phyloP scores from a whole-genome alignment of 495 filamentous ascomycete genomes.

The Tuber umbilicatum region DNA sequence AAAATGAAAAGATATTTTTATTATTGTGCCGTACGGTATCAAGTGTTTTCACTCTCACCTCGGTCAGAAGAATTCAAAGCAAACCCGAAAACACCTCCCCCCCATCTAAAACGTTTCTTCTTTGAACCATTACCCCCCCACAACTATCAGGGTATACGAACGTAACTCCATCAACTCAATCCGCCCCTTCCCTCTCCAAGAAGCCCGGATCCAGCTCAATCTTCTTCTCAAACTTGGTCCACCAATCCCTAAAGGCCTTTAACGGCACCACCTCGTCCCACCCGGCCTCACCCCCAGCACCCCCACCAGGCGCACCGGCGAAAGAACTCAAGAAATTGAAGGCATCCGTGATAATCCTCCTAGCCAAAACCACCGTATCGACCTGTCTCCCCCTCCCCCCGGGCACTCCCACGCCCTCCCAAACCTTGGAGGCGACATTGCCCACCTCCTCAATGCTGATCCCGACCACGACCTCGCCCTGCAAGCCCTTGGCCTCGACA shows the following conservation, averaged over 20 bases:
- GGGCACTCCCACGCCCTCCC: conserved; percentile 40
- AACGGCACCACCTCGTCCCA: conserved; percentile 81
- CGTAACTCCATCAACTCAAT: background rate
- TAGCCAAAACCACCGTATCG: conserved; percentile 70
- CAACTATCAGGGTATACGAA: background rate
- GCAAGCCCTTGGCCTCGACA: conserved; percentile 8
- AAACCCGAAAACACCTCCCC: conserved; percentile 7
- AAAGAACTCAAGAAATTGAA: conserved; percentile 95
- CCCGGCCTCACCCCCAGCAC: conserved; percentile 42
- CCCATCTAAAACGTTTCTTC: conserved; percentile 8
- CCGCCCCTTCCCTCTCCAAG: conserved; percentile 69
- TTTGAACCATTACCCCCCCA: conserved; percentile 9
- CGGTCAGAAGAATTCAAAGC: background rate
- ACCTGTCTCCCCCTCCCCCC: conserved; percentile 35
- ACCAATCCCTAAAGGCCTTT: conserved; percentile 92
- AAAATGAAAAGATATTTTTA: background rate
- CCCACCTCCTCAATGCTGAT: conserved; percentile 72
- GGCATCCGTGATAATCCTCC: conserved; percentile 91
- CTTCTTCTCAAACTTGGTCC: conserved; percentile 88
- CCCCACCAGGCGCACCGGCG: conserved; percentile 51
- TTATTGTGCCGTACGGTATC: background rate
- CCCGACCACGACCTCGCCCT: conserved; percentile 59
- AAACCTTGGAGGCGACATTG: conserved; percentile 63
- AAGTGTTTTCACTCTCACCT: background rate
- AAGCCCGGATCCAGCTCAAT: conserved; percentile 81